Evolutionary conservation across 108 stramenopile genomes (phyloP).

Genomic region (Pseudonitzschia multistriata): DNA sequence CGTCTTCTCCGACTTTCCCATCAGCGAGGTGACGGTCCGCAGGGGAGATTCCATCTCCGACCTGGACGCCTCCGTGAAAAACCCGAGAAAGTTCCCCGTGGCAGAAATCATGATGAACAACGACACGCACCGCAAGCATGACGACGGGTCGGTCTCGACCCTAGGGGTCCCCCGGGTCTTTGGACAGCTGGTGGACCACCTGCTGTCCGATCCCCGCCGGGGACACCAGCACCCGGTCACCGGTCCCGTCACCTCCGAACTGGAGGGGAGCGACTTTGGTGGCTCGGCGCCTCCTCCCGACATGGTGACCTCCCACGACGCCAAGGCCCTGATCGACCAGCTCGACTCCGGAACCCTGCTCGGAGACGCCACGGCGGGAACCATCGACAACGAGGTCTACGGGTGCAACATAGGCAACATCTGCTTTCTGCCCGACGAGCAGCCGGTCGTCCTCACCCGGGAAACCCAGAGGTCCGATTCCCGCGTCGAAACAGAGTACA

Average conservation of each 20-base stretch:
- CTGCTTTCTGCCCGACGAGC: background rate
- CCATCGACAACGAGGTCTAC: conserved; percentile 3
- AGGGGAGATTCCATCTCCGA: conserved; percentile 29
- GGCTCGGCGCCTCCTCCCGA: background rate
- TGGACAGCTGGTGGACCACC: conserved; percentile 4
- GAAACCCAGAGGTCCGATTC: background rate
- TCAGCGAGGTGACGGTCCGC: conserved; percentile 17
- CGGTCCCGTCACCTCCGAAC: background rate
- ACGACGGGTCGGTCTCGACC: conserved; percentile 32
- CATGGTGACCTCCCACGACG: conserved; percentile 13
- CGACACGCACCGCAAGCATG: background rate
- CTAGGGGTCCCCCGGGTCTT: conserved; percentile 26
- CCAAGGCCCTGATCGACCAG: conserved; percentile 29
- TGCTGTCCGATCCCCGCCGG: background rate
- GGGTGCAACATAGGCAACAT: background rate
- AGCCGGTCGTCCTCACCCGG: background rate
- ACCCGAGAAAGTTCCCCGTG: conserved; percentile 18
- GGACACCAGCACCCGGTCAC: background rate
- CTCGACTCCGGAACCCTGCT: conserved; percentile 28
- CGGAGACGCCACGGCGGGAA: conserved; percentile 13
- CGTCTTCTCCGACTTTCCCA: conserved; percentile 14
- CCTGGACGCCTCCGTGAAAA: conserved; percentile 17
- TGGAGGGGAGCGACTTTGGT: background rate
- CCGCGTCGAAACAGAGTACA: background rate
- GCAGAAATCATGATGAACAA: conserved; percentile 21